A percentile compares a stretch with the other conserved stretches of the same genome.
These are phyloP conservation scores for Phytophthora litchii DNA, from an alignment of 352 stramenopile species.

Conservation along the genomic window DNA sequence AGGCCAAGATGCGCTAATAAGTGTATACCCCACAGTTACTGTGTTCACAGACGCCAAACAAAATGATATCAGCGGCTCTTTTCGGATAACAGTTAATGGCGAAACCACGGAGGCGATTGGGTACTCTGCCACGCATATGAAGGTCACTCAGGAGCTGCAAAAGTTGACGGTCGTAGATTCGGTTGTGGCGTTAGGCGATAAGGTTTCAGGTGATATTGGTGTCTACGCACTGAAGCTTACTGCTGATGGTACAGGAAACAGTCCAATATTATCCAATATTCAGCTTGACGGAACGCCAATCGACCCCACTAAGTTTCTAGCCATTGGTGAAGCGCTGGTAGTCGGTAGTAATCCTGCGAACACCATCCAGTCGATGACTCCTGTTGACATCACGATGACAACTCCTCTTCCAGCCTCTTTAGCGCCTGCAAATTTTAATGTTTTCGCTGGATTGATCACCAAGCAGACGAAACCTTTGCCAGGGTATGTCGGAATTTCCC, in stretches of 20 bases:
- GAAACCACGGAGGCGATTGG: constrained; percentile 60
- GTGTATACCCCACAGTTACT: constrained; percentile 70
- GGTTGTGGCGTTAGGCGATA: constrained; percentile 59
- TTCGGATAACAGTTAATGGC: constrained; percentile 60
- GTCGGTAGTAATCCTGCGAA: constrained; percentile 35
- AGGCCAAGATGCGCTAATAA: constrained; percentile 71
- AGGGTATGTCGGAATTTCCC: constrained; percentile 51
- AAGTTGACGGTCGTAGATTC: constrained; percentile 68
- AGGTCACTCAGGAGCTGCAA: constrained; percentile 72
- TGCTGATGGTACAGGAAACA: constrained; percentile 37
- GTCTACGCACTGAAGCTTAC: constrained; percentile 66
- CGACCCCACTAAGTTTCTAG: constrained; percentile 67
- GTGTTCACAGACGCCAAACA: constrained; percentile 59
- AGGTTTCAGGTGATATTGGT: constrained; percentile 49
- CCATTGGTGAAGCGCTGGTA: constrained; percentile 59
- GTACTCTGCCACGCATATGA: constrained; percentile 68
- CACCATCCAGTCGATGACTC: constrained; percentile 52
- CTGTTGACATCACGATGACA: constrained; percentile 51
- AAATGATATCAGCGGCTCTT: constrained; percentile 70
- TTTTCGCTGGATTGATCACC: constrained; percentile 60
- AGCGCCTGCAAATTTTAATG: constrained; percentile 15
- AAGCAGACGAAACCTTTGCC: constrained; percentile 54
- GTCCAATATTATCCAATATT: constrained; percentile 46
- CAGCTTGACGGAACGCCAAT: constrained; percentile 44
- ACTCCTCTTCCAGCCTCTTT: constrained; percentile 11